Evolutionary conservation across 75 land plant genomes (phyloP).

Genomic region (Cryptomeria japonica): DNA sequence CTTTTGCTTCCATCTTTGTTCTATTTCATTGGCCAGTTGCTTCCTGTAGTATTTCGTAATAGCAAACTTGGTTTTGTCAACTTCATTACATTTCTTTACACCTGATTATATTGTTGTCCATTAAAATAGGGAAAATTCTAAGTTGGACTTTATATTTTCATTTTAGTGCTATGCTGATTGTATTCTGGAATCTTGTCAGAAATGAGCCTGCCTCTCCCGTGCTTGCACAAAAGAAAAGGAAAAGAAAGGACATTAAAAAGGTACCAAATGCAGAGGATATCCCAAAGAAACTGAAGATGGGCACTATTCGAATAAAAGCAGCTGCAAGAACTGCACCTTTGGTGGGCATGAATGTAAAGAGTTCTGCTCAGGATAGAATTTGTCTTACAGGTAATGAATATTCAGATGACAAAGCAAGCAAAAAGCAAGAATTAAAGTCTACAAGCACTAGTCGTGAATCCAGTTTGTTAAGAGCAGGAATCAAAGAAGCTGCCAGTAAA

Average conservation of each 20-base stretch:
- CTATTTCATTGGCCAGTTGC: too few relatives aligned
- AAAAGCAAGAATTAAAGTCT: constrained; percentile 11
- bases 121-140: background rate
- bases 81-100: too few relatives aligned
- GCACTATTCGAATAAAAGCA: constrained; percentile 12
- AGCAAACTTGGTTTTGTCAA: too few relatives aligned
- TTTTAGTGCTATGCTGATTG: background rate
- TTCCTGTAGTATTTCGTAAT: too few relatives aligned
- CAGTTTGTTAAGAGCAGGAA: background rate
- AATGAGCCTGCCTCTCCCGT: background rate
- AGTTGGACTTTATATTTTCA: background rate
- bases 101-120: background rate
- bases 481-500: background rate
- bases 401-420: constrained; percentile 6
- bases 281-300: background rate
- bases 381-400: background rate
- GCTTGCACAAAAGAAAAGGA: constrained; percentile 17
- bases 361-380: constrained; percentile 1
- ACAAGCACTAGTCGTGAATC: constrained; percentile 12
- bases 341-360: background rate
- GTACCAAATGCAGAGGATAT: constrained; percentile 1
- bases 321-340: constrained; percentile 13
- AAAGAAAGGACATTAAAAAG: constrained; percentile 17
- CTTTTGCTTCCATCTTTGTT: too few relatives aligned
- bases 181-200: background rate